Conservation (phyloP, 2,329 filamentous ascomycete genomes). For the Seiridium cupressi region DNA sequence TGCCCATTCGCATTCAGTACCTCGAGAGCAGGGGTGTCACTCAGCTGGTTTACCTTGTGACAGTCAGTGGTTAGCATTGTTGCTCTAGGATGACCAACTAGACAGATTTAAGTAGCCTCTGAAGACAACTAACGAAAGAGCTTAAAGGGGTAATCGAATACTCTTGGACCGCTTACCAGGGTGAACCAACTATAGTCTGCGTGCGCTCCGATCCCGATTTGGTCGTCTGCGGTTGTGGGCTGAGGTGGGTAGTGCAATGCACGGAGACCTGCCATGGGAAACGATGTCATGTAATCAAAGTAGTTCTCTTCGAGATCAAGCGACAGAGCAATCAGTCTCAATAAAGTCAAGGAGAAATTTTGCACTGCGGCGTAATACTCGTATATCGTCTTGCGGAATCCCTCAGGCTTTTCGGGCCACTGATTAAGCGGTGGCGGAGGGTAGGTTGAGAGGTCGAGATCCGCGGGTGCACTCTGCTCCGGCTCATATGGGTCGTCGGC, state of each 20-base stretch:
- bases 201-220: constrained; percentile 35
- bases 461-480: constrained; percentile 6
- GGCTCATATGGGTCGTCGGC: constrained; percentile 8
- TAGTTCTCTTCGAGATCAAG: constrained; percentile 23
- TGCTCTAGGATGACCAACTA: no score
- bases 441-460: background rate
- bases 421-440: constrained; percentile 6
- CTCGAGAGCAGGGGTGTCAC: constrained; percentile 43
- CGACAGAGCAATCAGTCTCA: constrained; percentile 19
- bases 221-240: constrained; percentile 11
- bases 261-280: constrained; percentile 41
- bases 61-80: no score
- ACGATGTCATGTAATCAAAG: constrained; percentile 37
- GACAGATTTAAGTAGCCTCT: no score
- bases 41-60: constrained; percentile 29
- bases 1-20: constrained; percentile 38
- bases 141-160: no score
- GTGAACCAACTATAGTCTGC: constrained; percentile 46
- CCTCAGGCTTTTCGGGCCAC: constrained; percentile 6
- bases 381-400: constrained; percentile 6
- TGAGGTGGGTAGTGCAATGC: constrained; percentile 41
- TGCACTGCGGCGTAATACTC: constrained; percentile 3
- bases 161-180: constrained; percentile 27
- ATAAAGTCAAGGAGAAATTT: constrained; percentile 10
- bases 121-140: no score